Evolutionary conservation across 129 eudicot species (phyloP).

Genomic region (Arctium lappa): DNA sequence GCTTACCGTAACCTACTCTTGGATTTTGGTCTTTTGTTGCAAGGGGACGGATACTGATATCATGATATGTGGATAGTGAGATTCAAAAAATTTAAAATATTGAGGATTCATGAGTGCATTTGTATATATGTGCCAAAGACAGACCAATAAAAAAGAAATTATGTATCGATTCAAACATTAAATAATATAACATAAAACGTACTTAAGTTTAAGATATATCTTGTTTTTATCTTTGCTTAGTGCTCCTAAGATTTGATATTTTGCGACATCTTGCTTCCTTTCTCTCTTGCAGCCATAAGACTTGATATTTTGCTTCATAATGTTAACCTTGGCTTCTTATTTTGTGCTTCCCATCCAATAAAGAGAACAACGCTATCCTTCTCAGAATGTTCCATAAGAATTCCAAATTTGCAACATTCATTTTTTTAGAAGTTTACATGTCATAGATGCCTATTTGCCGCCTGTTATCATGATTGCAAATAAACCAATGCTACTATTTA

Average conservation of each 20-base stretch:
- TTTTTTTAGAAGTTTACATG: not conserved
- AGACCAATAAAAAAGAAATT: not conserved
- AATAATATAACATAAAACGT: not conserved
- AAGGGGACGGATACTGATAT: not conserved
- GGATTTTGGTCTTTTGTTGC: not conserved
- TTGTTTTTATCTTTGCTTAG: not conserved
- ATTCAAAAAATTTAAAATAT: not conserved
- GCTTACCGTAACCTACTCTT: not conserved
- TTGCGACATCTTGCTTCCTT: not conserved
- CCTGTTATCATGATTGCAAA: not conserved
- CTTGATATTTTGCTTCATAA: not conserved
- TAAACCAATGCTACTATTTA: not conserved
- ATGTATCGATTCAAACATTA: not conserved
- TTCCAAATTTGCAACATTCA: not conserved
- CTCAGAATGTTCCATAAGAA: not conserved
- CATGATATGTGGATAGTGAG: not conserved
- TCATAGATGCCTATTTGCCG: not conserved
- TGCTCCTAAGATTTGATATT: not conserved
- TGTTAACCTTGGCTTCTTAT: not conserved
- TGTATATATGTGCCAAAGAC: not conserved
- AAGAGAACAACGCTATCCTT: not conserved
- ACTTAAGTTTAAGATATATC: not conserved
- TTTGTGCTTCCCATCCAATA: not conserved
- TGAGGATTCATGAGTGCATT: not conserved
- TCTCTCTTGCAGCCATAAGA: not conserved